These are phyloP conservation scores for Lasiodiplodia gonubiensis DNA, from an alignment of 2,329 filamentous ascomycete species.

Conservation along the genomic window DNA sequence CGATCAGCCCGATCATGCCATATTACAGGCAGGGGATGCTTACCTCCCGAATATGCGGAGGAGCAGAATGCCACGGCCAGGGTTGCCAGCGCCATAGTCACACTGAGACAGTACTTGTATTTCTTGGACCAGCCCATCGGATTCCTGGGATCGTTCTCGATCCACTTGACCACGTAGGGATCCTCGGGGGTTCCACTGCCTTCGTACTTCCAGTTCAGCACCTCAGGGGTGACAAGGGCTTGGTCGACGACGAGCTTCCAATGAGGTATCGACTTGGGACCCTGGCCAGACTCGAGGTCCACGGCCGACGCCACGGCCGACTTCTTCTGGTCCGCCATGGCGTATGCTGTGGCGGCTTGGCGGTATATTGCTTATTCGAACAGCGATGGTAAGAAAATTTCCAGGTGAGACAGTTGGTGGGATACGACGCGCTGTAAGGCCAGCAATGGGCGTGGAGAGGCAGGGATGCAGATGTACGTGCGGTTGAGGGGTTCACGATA, in stretches of 20 bases:
- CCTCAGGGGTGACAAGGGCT: constrained; percentile 45
- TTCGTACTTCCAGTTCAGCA: constrained; percentile 48
- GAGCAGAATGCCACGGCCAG: constrained; percentile 53
- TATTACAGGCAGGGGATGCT: background rate
- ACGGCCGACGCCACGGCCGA: constrained; percentile 3
- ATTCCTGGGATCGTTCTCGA: constrained; percentile 54
- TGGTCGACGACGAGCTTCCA: constrained; percentile 46
- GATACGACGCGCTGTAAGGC: background rate
- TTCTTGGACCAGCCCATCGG: constrained; percentile 47
- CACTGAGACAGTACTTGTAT: constrained; percentile 50
- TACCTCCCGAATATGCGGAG: constrained; percentile 48
- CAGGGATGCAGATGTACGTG: constrained; percentile 9
- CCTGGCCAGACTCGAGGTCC: constrained; percentile 27
- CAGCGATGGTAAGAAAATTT: background rate
- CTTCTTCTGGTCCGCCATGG: constrained; percentile 14
- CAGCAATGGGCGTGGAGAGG: background rate
- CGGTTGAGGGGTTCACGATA: constrained; percentile 24
- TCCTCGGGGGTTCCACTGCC: constrained; percentile 52
- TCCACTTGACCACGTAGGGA: constrained; percentile 54
- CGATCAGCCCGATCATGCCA: background rate
- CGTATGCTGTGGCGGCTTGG: constrained; percentile 8
- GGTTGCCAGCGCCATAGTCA: constrained; percentile 50
- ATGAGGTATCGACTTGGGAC: constrained; percentile 37
- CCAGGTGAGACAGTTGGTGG: background rate
- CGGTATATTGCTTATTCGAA: constrained; percentile 13